Conservation (phyloP, 1,284 basidiomycete genomes). For the Puccinia polysora region DNA sequence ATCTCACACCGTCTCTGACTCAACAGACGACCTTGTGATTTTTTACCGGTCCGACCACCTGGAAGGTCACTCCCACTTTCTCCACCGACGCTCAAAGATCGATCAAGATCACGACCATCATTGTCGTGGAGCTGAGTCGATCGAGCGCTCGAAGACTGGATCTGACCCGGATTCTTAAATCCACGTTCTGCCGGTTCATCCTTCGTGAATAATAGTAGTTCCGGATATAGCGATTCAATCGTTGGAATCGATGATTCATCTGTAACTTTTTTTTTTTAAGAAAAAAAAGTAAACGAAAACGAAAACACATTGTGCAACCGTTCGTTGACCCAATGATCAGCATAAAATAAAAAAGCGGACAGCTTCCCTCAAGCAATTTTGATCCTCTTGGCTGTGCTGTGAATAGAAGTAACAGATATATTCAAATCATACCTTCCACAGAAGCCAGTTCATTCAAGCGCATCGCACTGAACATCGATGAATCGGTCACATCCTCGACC, state of each 20-base stretch:
- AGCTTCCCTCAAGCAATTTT: too few relatives aligned
- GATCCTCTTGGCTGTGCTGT: too few relatives aligned
- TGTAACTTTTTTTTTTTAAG: neutral
- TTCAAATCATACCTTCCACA: constrained; percentile 11
- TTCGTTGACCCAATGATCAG: neutral
- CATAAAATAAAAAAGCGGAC: neutral
- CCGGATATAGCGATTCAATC: constrained; percentile 16
- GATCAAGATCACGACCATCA: too few relatives aligned
- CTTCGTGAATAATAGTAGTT: constrained; percentile 34
- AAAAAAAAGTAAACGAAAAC: neutral
- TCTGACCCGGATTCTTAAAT: too few relatives aligned
- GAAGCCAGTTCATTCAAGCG: neutral
- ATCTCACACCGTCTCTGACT: constrained; percentile 26
- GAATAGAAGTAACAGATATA: too few relatives aligned
- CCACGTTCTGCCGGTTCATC: constrained; percentile 4
- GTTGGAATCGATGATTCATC: neutral
- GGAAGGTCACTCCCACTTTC: too few relatives aligned
- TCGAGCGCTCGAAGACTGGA: too few relatives aligned
- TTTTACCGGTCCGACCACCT: constrained; percentile 24
- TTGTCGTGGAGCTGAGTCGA: too few relatives aligned
- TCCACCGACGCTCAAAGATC: too few relatives aligned
- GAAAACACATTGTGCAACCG: neutral
- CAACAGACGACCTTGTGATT: constrained; percentile 22
- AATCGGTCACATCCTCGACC: constrained; percentile 14
- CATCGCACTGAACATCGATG: neutral